These are phyloP conservation scores for Talinum fruticosum DNA, from an alignment of 148 eudicot species.

Conservation along the genomic window DNA sequence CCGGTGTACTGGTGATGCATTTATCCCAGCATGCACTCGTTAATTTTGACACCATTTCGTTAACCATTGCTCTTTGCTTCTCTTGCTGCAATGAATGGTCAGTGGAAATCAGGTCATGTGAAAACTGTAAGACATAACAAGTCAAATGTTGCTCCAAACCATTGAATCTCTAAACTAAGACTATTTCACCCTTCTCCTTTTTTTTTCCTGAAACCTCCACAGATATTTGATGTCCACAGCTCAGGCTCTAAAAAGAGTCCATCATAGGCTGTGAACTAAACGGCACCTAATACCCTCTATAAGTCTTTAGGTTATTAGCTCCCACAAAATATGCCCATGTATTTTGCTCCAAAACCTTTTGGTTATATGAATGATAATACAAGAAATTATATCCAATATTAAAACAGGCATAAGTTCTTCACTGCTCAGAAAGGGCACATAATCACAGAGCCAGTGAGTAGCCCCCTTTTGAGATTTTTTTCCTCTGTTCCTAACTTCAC, in stretches of 20 bases:
- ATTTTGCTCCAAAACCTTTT: too few species aligned
- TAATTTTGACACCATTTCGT: conserved; percentile 80
- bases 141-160: background rate
- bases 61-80: conserved; percentile 80
- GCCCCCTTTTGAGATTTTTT: background rate
- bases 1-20: conserved; percentile 78
- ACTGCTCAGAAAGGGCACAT: too few species aligned
- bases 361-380: too few species aligned
- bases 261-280: too few species aligned
- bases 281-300: too few species aligned
- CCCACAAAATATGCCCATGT: too few species aligned
- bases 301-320: too few species aligned
- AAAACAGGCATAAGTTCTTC: too few species aligned
- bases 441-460: background rate
- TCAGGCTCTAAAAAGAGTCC: too few species aligned
- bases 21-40: conserved; percentile 93
- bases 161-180: background rate
- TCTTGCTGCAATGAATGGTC: conserved; percentile 61
- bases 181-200: background rate
- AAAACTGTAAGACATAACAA: background rate
- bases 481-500: background rate
- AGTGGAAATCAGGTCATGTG: background rate
- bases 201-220: background rate
- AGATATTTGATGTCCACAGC: too few species aligned
- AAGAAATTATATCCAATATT: too few species aligned